Evolutionary conservation across 2,329 filamentous ascomycete genomes (phyloP), one percentile per base, ranked within the genome.

Genomic region (Colletotrichum brevisporum): DNA sequence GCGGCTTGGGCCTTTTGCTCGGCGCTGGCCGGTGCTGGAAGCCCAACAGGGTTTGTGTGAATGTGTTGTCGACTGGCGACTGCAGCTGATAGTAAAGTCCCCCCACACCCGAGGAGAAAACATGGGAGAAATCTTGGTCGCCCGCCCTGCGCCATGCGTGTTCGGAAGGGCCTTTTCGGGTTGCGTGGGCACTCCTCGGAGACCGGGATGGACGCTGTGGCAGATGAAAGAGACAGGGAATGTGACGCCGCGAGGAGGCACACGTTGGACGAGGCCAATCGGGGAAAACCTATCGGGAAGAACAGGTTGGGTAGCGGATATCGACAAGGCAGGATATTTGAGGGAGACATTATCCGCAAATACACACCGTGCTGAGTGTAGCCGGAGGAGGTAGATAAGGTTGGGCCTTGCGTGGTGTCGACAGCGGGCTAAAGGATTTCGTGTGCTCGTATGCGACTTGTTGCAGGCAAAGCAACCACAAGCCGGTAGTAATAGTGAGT

Each of bases 131-230:
- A 43, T 47, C 27, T 41, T 39, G 64, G 54, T 43, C 18, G 27
- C 45, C 12, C 18, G 27, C 45, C 12, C 21, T 41, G 57, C 36
- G 57, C 57, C 9, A n/a, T 45, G 52, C 45, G 26, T 21, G 43
- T 39, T 57, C 39, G 36, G 39, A 43, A 18, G 27, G 26, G 52
- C 59, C 36, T 18, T 47, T 63, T 16, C 27, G 58, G 64, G 47
- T 39, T 36, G 21, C 21, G 52, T 67, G 57, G 65, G 60, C 53
- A 53, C 53, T 67, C 47, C 39, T 57, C 53, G 60, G 60, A 52
- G 10, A 50, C 47, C 53, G 21, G 48, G 16, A 57, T 24, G 47
- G 39, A 18, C 21, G 21, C 45, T 18, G 24, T 16, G 48, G 41
- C 53, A 58, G 31, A 57, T 47, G 24, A 55, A 39, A 54, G 39